A percentile compares a stretch with the other conserved stretches of the same genome.
Conservation (phyloP, 371 early-diverging fungal genomes). For the Rhizomucor miehei region DNA sequence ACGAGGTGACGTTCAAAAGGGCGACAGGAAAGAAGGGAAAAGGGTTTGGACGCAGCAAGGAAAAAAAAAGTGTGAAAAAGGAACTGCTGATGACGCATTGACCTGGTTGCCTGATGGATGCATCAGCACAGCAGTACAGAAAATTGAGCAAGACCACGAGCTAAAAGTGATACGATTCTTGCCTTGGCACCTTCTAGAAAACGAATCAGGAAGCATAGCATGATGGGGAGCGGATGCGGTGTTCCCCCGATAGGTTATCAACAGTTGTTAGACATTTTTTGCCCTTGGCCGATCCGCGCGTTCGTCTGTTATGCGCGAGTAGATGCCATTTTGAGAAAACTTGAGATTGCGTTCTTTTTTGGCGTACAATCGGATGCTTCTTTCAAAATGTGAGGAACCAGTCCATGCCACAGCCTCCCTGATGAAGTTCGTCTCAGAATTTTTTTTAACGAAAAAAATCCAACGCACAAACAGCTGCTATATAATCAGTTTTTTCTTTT, state of each 20-base stretch:
- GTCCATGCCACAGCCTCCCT: too few relatives aligned
- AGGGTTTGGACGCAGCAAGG: conserved; percentile 2
- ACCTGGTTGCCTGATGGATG: background rate
- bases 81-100: conserved; percentile 3
- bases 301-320: conserved; percentile 1
- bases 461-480: too few relatives aligned
- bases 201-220: too few relatives aligned
- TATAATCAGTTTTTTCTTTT: too few relatives aligned
- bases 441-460: too few relatives aligned
- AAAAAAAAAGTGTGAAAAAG: conserved; percentile 5
- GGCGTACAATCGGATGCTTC: conserved; percentile 16
- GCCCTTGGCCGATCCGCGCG: too few relatives aligned
- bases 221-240: too few relatives aligned
- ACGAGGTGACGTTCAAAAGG: background rate
- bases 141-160: background rate
- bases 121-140: conserved; percentile 7
- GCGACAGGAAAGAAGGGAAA: background rate
- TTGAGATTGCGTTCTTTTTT: conserved; percentile 14
- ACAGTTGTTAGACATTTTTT: too few relatives aligned
- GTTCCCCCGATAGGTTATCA: too few relatives aligned
- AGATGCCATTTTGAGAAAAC: conserved; percentile 15
- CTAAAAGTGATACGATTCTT: too few relatives aligned
- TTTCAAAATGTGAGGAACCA: conserved; percentile 20
- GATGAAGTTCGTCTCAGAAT: too few relatives aligned
- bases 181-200: too few relatives aligned